These are phyloP conservation scores for Arthromyces matolae DNA, from an alignment of 768 basidiomycete genomes.

Conservation along the genomic window DNA sequence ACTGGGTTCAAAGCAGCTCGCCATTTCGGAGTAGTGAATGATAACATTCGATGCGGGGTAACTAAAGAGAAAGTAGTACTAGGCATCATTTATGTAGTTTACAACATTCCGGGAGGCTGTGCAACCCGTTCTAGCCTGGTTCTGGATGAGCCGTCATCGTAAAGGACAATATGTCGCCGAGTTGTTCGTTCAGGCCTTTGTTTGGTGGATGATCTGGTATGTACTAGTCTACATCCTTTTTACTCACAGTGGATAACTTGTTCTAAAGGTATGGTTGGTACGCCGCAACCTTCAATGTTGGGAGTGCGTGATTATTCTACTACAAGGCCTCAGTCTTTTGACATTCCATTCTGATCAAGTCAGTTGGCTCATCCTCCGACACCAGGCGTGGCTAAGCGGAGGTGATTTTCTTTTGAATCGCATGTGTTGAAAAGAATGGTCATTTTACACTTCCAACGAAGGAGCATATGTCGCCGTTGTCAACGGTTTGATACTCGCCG, in stretches of 20 bases:
- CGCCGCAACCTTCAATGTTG: conserved; percentile 28
- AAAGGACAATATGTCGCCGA: conserved; percentile 11
- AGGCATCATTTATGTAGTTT: not conserved
- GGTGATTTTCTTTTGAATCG: conserved; percentile 11
- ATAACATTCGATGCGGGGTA: conserved; percentile 21
- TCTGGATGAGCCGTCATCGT: not conserved
- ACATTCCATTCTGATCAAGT: conserved; percentile 15
- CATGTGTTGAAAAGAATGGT: not conserved
- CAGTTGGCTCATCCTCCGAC: conserved; percentile 27
- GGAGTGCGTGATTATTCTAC: conserved; percentile 18
- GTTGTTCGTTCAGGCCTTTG: conserved; percentile 19
- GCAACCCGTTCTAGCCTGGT: too few species aligned
- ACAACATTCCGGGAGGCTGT: too few species aligned
- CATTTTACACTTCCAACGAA: conserved; percentile 9
- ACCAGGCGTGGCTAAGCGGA: conserved; percentile 18
- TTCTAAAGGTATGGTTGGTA: conserved; percentile 32
- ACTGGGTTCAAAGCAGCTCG: conserved; percentile 8
- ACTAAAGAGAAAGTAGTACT: not conserved
- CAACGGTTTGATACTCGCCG: conserved; percentile 22
- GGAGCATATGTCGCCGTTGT: conserved; percentile 28
- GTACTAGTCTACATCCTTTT: not conserved
- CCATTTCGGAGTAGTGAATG: conserved; percentile 32
- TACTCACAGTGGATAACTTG: not conserved
- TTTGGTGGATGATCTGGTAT: conserved; percentile 26
- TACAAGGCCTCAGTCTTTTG: not conserved